Base-by-base conservation (phyloP, 257 asterid genomes). In the Perilla frutescens region DNA sequence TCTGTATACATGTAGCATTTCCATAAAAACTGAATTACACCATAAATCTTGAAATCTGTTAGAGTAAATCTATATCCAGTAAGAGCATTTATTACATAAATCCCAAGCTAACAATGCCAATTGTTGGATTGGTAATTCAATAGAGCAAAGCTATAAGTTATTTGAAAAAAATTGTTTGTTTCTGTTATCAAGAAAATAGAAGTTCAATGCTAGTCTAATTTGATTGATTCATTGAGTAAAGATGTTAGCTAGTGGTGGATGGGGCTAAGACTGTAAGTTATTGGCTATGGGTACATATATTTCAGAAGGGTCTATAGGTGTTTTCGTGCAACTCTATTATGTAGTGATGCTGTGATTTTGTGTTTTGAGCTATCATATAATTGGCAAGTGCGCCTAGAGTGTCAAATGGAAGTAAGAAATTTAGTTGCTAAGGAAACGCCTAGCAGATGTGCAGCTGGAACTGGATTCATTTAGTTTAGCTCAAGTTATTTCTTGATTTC, bases 251-350 rank as follows among this genome's bases (percentile, higher is more conserved):
- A 64, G 50, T 62, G 50, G 51, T 47, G 59, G 62, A 53, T 53
- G 73, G 41, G 73, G 53, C 59, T 68, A 36, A 8, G 51, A 51
- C 10, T 53, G 63, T 51, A 68, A 37, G 13, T 37, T 15, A 48
- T 37, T 50, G 62, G 72, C 29, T 50, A 67, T 50, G n/a, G 37
- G 15, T 34, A 6, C 4, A 34, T 20, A 29, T 29, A 7, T 57
- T 9, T 57, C 7, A 34, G 40, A 29, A 45, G 37, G 57, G 20
- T 45, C 13, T n/a, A 12, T 36, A 49, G 5, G 32, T 43, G 39
- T 2, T 31, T n/a, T 29, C 12, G 31, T 29, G 44, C n/a, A 13
- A 34, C 58, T 66, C 12, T 48, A 4, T 32, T 66, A 32, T 66
- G 47, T 13, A 32, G 32, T 3, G 8, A 13, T 34, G 54, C 1